Conservation (phyloP, 1,284 basidiomycete genomes). For the Boletus sp. region DNA sequence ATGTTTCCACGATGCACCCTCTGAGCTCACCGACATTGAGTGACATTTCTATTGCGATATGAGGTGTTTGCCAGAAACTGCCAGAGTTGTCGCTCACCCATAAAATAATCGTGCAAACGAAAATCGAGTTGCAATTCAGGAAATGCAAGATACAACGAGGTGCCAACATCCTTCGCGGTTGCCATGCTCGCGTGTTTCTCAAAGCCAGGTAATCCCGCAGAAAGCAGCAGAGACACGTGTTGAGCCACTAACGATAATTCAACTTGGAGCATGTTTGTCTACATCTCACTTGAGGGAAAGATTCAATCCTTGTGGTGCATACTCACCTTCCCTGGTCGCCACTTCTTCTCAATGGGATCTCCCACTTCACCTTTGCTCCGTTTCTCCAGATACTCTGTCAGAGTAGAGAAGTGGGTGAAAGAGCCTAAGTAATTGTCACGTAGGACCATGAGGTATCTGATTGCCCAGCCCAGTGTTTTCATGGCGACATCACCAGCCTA, state of each 20-base stretch:
- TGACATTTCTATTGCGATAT: slow-evolving; percentile 60
- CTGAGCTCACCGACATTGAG: slow-evolving; percentile 64
- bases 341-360: slow-evolving; percentile 77
- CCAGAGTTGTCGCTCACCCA: slow-evolving; percentile 57
- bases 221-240: slow-evolving; percentile 58
- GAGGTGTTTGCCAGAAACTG: neutral
- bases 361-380: slow-evolving; percentile 59
- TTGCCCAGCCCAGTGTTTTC: slow-evolving; percentile 80
- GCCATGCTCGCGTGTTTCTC: slow-evolving; percentile 33
- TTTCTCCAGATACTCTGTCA: slow-evolving; percentile 78
- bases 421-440: slow-evolving; percentile 90
- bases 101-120: slow-evolving; percentile 77
- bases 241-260: slow-evolving; percentile 56
- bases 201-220: slow-evolving; percentile 74
- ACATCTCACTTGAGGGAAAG: slow-evolving; percentile 9
- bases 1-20: slow-evolving; percentile 48
- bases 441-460: slow-evolving; percentile 82
- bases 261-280: slow-evolving; percentile 82
- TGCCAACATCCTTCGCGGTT: slow-evolving; percentile 41
- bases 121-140: slow-evolving; percentile 74
- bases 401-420: slow-evolving; percentile 87
- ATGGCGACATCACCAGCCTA: slow-evolving; percentile 56
- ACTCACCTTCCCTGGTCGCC: slow-evolving; percentile 69
- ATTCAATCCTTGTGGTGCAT: neutral
- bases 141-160: slow-evolving; percentile 53